phyloP scores from a whole-genome alignment of 768 basidiomycete species.

The Candolleomyces efflorescens region DNA sequence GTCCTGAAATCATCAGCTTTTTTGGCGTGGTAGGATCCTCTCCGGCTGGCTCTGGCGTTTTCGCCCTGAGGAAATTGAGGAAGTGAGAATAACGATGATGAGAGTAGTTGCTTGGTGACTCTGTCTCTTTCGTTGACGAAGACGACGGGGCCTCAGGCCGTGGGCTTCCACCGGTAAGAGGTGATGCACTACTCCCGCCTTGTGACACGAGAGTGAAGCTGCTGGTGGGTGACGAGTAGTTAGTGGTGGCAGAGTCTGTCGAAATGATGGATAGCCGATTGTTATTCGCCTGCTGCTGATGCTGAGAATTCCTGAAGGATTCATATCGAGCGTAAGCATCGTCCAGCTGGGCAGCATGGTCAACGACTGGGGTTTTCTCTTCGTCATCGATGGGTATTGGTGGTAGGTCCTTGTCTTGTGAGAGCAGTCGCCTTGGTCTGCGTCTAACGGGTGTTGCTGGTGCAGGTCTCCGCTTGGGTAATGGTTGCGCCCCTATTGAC shows the following conservation, averaged over 20 bases:
- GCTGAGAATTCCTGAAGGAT: slow-evolving; percentile 59
- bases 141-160: background rate
- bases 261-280: slow-evolving; percentile 67
- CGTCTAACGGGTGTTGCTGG: slow-evolving; percentile 41
- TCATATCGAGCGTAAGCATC: slow-evolving; percentile 92
- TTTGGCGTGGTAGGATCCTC: slow-evolving; percentile 28
- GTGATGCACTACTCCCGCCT: background rate
- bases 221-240: slow-evolving; percentile 5
- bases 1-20: slow-evolving; percentile 63
- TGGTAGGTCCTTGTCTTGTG: slow-evolving; percentile 47
- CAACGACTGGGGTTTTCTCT: slow-evolving; percentile 21
- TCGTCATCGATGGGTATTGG: slow-evolving; percentile 37
- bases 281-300: slow-evolving; percentile 17
- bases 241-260: slow-evolving; percentile 27
- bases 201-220: slow-evolving; percentile 5
- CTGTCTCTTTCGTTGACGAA: background rate
- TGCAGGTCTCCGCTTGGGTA: slow-evolving; percentile 40
- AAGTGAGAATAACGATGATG: background rate
- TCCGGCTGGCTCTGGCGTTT: slow-evolving; percentile 38
- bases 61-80: slow-evolving; percentile 21
- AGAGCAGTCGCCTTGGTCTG: background rate
- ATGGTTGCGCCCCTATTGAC: background rate
- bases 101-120: too few species aligned
- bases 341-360: slow-evolving; percentile 49
- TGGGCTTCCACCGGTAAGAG: background rate